Conservation (phyloP, 345 rosid genomes). For the Euphorbia peplus region DNA sequence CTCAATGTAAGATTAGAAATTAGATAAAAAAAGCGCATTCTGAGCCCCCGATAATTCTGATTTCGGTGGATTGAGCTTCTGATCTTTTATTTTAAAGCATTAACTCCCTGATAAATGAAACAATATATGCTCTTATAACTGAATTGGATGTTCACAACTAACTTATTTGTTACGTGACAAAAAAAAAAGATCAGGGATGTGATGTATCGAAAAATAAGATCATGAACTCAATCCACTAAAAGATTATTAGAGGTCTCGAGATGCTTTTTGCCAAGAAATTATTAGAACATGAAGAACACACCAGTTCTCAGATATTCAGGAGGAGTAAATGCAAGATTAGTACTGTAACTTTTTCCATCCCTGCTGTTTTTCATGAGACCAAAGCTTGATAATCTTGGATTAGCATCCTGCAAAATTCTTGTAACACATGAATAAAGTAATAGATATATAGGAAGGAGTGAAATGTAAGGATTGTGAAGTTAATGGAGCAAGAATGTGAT, state of each 20-base stretch:
- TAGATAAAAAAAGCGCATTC: too few species aligned
- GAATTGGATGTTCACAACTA: too few species aligned
- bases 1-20: background rate
- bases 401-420: conserved; percentile 61
- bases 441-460: conserved; percentile 7
- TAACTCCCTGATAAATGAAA: too few species aligned
- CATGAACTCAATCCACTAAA: too few species aligned
- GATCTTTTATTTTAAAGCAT: too few species aligned
- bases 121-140: too few species aligned
- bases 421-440: conserved; percentile 12
- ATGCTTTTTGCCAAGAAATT: background rate
- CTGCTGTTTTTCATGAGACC: conserved; percentile 97
- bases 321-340: conserved; percentile 93
- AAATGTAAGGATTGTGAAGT: background rate
- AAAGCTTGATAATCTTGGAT: conserved; percentile 86
- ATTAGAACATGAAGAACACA: conserved; percentile 21
- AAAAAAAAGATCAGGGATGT: too few species aligned
- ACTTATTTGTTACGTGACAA: too few species aligned
- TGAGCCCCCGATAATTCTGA: too few species aligned
- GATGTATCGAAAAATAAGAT: too few species aligned
- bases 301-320: conserved; percentile 97
- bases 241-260: too few species aligned
- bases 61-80: too few species aligned
- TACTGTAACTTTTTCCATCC: conserved; percentile 93
- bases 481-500: background rate